A percentile compares a stretch with the other conserved stretches of the same genome.
Conservation (phyloP, 352 stramenopile species). For the Phytopythium vexans region DNA sequence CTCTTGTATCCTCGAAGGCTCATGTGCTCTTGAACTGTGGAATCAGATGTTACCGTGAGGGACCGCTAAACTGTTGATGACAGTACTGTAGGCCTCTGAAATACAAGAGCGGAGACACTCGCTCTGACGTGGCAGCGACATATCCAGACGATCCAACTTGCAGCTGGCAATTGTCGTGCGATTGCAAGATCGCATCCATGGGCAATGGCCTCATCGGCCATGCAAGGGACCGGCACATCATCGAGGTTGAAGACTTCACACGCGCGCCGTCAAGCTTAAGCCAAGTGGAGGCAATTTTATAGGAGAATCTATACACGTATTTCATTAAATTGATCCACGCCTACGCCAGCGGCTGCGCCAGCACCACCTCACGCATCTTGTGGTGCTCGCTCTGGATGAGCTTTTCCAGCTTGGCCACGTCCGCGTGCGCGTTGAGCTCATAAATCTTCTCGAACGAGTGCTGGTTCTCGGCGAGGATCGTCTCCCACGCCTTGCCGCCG, state of each 20-base stretch:
- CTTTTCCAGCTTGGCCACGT: constrained; percentile 85
- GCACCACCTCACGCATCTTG: constrained; percentile 72
- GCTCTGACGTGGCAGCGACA: not conserved
- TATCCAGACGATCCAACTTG: too few relatives aligned
- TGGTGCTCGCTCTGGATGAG: constrained; percentile 80
- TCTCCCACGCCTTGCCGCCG: constrained; percentile 94
- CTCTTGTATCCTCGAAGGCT: not conserved
- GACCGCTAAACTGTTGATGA: too few relatives aligned
- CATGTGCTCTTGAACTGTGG: constrained; percentile 1
- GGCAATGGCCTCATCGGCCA: too few relatives aligned
- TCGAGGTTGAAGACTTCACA: too few relatives aligned
- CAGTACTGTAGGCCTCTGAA: too few relatives aligned
- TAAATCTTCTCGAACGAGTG: constrained; percentile 96
- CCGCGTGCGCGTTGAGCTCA: constrained; percentile 89
- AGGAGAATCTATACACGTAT: not conserved
- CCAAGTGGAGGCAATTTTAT: too few relatives aligned
- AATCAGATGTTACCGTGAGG: not conserved
- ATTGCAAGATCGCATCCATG: too few relatives aligned
- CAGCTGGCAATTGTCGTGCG: too few relatives aligned
- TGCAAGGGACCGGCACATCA: too few relatives aligned
- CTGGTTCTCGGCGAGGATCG: constrained; percentile 88
- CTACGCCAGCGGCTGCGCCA: constrained; percentile 37
- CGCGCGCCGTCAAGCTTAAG: too few relatives aligned
- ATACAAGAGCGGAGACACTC: too few relatives aligned
- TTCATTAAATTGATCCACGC: constrained; percentile 6